Percentiles rank a stretch among this genome's conserved stretches.
These are phyloP conservation scores for Micractinium sp. DNA, from an alignment of 139 green algal species.

Conservation along the genomic window DNA sequence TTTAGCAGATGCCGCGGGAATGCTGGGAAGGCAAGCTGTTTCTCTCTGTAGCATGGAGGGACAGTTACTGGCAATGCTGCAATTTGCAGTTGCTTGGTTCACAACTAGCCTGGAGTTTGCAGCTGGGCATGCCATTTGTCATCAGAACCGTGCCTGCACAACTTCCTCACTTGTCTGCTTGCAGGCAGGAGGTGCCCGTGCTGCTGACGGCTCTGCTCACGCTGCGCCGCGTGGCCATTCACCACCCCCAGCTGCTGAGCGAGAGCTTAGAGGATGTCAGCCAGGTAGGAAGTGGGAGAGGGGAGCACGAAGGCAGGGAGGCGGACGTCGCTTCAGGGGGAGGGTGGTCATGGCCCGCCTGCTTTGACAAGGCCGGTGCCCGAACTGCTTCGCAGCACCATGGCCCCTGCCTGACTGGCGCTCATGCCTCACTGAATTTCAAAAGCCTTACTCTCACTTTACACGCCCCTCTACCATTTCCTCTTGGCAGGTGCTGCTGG, in stretches of 20 bases:
- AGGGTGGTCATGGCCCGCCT: background rate
- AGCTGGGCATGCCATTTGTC: background rate
- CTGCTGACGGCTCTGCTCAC: conserved; percentile 21
- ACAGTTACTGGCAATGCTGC: background rate
- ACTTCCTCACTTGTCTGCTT: background rate
- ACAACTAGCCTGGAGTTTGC: background rate
- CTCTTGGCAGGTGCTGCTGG: conserved; percentile 7
- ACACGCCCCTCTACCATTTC: no score
- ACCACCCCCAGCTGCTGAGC: conserved; percentile 10
- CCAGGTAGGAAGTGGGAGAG: background rate
- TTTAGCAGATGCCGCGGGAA: conserved; percentile 1
- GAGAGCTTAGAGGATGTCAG: conserved; percentile 14
- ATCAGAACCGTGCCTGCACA: background rate
- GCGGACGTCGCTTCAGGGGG: no score
- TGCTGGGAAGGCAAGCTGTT: conserved; percentile 12
- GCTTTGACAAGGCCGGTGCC: background rate
- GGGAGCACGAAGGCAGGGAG: no score
- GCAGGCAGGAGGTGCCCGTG: conserved; percentile 17
- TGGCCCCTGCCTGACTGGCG: background rate
- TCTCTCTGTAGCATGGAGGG: no score
- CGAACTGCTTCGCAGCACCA: no score
- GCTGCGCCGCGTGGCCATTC: conserved; percentile 18
- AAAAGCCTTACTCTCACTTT: background rate
- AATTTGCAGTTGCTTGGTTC: background rate
- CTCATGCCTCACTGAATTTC: background rate